phyloP scores from a whole-genome alignment of 2,329 filamentous ascomycete species.

The Daldinia sp. region DNA sequence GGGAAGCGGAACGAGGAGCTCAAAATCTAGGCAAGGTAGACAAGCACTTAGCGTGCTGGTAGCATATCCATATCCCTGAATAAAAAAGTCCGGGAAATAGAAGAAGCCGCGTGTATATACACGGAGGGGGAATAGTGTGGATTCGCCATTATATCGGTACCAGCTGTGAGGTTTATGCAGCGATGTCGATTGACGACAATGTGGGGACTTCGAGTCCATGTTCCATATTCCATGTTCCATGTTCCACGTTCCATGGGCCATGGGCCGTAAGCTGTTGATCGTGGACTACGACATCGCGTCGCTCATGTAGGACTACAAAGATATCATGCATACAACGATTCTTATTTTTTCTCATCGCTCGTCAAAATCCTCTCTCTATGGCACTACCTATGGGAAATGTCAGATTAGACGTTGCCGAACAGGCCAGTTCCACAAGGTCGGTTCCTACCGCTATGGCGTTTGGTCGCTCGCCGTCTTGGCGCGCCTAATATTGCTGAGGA shows the following conservation, averaged over 20 bases:
- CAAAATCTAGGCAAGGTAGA: slow-evolving; percentile 16
- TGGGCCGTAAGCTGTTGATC: too few species aligned
- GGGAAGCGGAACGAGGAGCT: background rate
- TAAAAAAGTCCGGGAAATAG: background rate
- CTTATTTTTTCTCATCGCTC: slow-evolving; percentile 11
- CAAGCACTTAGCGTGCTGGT: slow-evolving; percentile 9
- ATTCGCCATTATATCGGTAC: slow-evolving; percentile 12
- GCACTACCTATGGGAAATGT: background rate
- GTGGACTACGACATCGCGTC: too few species aligned
- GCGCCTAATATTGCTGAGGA: slow-evolving; percentile 16
- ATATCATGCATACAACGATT: slow-evolving; percentile 1
- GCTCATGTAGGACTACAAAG: background rate
- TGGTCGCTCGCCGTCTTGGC: slow-evolving; percentile 31
- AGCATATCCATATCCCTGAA: background rate
- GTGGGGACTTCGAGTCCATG: background rate
- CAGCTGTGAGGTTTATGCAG: slow-evolving; percentile 1
- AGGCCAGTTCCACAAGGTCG: slow-evolving; percentile 6
- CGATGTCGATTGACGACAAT: background rate
- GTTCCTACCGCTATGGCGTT: slow-evolving; percentile 22
- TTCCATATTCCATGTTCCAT: too few species aligned
- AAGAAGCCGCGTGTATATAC: slow-evolving; percentile 1
- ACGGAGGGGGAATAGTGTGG: background rate
- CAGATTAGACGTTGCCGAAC: slow-evolving; percentile 8
- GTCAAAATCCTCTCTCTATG: background rate
- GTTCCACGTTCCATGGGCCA: too few species aligned